Base-by-base conservation (phyloP, 2,329 filamentous ascomycete genomes). In the Eutypella sp. region DNA sequence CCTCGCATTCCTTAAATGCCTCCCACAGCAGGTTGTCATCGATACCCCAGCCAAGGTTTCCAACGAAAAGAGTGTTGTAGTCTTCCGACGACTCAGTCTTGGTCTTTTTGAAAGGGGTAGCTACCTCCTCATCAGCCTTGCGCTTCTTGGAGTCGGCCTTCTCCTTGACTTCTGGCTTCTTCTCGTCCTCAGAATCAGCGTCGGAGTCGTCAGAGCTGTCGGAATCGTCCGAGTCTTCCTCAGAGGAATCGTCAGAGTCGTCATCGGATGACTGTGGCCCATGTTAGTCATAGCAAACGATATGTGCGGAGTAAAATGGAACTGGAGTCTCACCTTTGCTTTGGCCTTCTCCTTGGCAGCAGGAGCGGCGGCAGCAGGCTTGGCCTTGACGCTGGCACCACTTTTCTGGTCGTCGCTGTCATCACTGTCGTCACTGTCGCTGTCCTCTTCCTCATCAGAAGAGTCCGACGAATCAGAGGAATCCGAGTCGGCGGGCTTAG, bases 1-100 rank as follows among this genome's bases (percentile, higher is more conserved):
- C 85, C 53, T 84, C 85, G 60, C 85, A 92, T 52, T 79, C 71
- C 73, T 90, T 81, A 73, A 96, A 96, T 66, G 92, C 86, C 59
- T 85, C 79, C 56, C 79, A 77, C 53, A 96, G 82, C 71, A 81
- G 81, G 54, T 90, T 82, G 68, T 96, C 91, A 58, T 95, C 88
- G 44, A 96, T 76, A 64, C 84, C 88, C 90, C 90, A 96, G 70
- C 87, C 89, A 53, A 96, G 76, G 75, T 89, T 92, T 57, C 91
- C 91, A 55, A 90, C 82, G 68, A 95, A 96, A 44, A 96, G 82
- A 60, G 90, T 95, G 55, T 74, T 73, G 59, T 75, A 66, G 48
- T 66, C 73, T 42, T 63, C 66, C 39, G 67, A 63, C 36, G 64
- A 67, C 46, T 82, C 78, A 29, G 75, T 77, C 77, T 86, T 87